Evolutionary conservation across 1,139 yeast genomes (phyloP), one percentile per base, ranked within the genome.

Genomic region (Pichia sp.): DNA sequence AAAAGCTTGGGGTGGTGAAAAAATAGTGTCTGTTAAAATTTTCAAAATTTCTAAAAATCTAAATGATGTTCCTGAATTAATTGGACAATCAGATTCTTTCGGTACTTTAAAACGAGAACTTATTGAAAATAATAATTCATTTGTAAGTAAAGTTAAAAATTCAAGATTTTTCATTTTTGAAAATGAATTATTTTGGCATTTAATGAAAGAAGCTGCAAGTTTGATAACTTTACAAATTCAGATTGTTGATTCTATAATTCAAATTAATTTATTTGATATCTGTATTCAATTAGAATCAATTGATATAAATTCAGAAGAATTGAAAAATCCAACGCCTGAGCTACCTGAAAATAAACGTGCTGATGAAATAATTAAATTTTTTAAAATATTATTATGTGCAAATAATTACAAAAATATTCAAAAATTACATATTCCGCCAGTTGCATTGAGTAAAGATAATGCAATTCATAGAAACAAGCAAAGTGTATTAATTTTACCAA

Each of bases 121-220:
- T 5, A 12, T 35, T 11, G 28, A 25, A 9, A 47, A 42, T 12
- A 43, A 40, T 4, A 49, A 46, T n/a, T 35, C 47, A 3, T 59
- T 62, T 16, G 51, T 55, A 1, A 44, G 51, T n/a, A 59, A 71
- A 53, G 80, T 83, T 27, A 73, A 74, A 53, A 75, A 67, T 50
- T 81, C 87, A 0, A 69, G 96, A 42, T 81, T 74, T 53, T 78
- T 80, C 50, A 68, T 90, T 8, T 90, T 90, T 66, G 97, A 90
- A 58, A 94, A 87, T 56, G 97, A 90, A 59, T 68, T 84, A 40
- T 79, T 77, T 55, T 76, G 78, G 59, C 87, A 82, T 55, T 65
- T 90, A 49, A 73, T 82, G 30, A 75, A 82, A 51, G 97, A 90
- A 62, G 89, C 96, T 0, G 74, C 82, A 39, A 62, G 73, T 8